Base-by-base conservation (phyloP, 768 basidiomycete genomes). In the Russula brevipes region DNA sequence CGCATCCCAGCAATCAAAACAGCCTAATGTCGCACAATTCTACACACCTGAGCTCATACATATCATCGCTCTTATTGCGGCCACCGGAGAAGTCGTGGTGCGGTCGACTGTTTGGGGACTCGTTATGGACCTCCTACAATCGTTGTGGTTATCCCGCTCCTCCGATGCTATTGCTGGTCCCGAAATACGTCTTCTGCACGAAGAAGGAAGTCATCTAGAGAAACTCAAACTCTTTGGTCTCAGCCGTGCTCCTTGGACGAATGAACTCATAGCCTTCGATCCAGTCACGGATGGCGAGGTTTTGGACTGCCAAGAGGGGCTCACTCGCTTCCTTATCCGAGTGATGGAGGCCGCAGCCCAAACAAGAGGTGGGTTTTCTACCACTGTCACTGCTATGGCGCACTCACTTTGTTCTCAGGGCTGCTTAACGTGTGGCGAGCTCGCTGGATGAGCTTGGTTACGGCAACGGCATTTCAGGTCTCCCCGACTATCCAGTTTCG, bases 401-500 rank as follows among this genome's bases (percentile, higher is more conserved):
- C 39, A 72, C 38, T 47, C 53, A 51, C 64, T 5, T 38, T 53
- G 5, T 16, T 52, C 59, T 24, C 59, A 91, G 91, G 87, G 11
- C 73, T 92, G 3, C 75, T 89, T 36, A 97, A 97, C 70, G 83
- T 89, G 3, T 97, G 94, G 94, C 83, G 89, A 62, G 91, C 94
- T 33, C 81, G 94, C 41, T 96, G 94, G 93, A 94, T 94, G 88
- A 86, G 91, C 46, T 73, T 97, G 61, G 85, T 93, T 14, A 89
- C 90, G 1, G 85, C 91, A 1, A 90, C 89, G 0, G 92, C 94
- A 24, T 96, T 96, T 77, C 94, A 96, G 70, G 82, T 88, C 52
- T 91, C 90, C 4, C 88, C 91, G 0, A 85, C 88, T 2, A 83
- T 94, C n/a, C 94, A 96, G 71, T 85, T 88, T 33, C 85, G 91